phyloP scores from a whole-genome alignment of 352 stramenopile species.

The Aphanomyces stellatus region DNA sequence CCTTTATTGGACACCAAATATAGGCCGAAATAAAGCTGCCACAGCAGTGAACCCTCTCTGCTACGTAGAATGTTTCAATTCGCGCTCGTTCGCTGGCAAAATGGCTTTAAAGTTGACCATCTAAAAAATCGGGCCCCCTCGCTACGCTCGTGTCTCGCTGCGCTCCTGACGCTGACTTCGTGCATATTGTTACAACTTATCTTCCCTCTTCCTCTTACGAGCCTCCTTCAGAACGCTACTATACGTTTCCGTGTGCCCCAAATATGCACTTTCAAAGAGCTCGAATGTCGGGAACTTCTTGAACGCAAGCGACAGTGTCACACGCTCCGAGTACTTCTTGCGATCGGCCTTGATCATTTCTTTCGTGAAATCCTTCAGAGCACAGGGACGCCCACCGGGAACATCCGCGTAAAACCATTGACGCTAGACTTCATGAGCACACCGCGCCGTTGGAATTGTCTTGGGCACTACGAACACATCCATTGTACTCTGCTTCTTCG shows the following conservation, averaged over 20 bases:
- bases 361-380: not conserved
- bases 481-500: not conserved
- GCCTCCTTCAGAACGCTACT: not conserved
- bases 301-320: not conserved
- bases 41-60: not conserved
- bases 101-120: too few relatives aligned
- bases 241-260: not conserved
- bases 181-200: too few relatives aligned
- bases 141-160: too few relatives aligned
- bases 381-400: not conserved
- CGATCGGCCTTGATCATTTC: not conserved
- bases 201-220: not conserved
- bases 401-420: not conserved
- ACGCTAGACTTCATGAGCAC: not conserved
- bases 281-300: not conserved
- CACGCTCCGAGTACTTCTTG: not conserved
- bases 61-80: not conserved
- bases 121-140: too few relatives aligned
- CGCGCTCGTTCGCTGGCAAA: not conserved
- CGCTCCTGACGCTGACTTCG: too few relatives aligned
- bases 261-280: not conserved
- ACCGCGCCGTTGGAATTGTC: not conserved
- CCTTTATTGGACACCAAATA: too few relatives aligned
- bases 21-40: not conserved
- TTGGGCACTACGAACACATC: not conserved